Evolutionary conservation across 225 moss, liverwort and hornwort species (phyloP), one percentile per base, ranked within the genome.

Genomic region (Sphagnum contortum): DNA sequence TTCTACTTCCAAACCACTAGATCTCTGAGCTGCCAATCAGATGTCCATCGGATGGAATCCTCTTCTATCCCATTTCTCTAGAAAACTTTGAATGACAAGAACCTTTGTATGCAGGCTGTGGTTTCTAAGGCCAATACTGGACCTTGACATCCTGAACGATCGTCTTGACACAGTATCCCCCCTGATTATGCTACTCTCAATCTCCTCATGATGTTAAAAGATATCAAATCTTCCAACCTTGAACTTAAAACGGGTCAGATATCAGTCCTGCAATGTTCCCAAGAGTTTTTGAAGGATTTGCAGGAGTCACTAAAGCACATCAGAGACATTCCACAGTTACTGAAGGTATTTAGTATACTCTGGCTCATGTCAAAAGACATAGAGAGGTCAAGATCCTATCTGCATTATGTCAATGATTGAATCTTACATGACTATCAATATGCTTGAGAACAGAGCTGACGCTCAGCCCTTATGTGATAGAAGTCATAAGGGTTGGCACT

Each of bases 91-190:
- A 29, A 29, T 29, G 29, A 29, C 29, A 29, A 29, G 29, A 29
- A 29, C 29, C 29, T 29, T 29, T 57, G 61, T 55, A 60, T 61
- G 70, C 81, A 96, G 95, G 81, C 76, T 85, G 45, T 98, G 96
- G 96, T 98, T 96, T 83, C 76, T 98, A 13, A 75, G 93, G 66
- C 98, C 93, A 47, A 84, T 98, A 63, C 76, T 98, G 52, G 91
- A 98, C 76, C 72, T 93, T 59, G 68, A 50, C 29, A 73, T 71
- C 57, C 79, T 98, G 49, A 93, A 93, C 69, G 89, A 98, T 63
- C 87, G 98, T 54, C 98, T 98, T 57, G 86, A 98, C 72, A 79
- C 98, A 61, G 93, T 98, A 98, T 84, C 88, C 81, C 68, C 47
- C 65, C 69, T 68, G 50, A 46, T 48, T 52, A 11, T 45, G 6